Evolutionary conservation across 345 rosid genomes (phyloP).

Genomic region (Cardamine chenopodiifolia): DNA sequence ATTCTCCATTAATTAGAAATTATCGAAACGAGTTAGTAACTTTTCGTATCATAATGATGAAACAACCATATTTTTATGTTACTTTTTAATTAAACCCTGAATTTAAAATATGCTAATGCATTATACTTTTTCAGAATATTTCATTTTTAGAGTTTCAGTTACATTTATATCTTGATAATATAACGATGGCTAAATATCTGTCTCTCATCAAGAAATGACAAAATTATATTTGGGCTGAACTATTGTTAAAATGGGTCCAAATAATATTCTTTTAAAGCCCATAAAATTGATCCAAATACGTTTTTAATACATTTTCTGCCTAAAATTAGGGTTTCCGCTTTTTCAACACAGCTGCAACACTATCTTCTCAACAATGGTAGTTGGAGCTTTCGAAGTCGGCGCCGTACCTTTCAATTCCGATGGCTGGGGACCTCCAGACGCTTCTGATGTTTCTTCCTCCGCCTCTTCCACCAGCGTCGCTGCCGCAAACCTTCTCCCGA

Average conservation of each 20-base stretch:
- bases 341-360: not conserved
- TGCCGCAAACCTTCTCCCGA: conserved; percentile 53
- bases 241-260: not conserved
- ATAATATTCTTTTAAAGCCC: not conserved
- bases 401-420: conserved; percentile 83
- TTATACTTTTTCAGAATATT: not conserved
- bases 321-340: conserved; percentile 25
- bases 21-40: not conserved
- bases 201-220: not conserved
- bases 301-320: not conserved
- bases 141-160: not conserved
- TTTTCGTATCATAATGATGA: not conserved
- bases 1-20: no score
- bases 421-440: conserved; percentile 85
- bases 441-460: conserved; percentile 35
- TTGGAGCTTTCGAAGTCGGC: conserved; percentile 64
- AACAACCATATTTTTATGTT: no score
- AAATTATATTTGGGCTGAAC: not conserved
- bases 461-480: conserved; percentile 46
- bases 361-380: conserved; percentile 36
- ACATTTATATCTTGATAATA: not conserved
- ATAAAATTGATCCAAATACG: not conserved
- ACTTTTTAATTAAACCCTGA: not conserved
- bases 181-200: not conserved
- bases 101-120: not conserved